Conservation (phyloP, 179 eudicot genomes). For the Gypsophila paniculata region DNA sequence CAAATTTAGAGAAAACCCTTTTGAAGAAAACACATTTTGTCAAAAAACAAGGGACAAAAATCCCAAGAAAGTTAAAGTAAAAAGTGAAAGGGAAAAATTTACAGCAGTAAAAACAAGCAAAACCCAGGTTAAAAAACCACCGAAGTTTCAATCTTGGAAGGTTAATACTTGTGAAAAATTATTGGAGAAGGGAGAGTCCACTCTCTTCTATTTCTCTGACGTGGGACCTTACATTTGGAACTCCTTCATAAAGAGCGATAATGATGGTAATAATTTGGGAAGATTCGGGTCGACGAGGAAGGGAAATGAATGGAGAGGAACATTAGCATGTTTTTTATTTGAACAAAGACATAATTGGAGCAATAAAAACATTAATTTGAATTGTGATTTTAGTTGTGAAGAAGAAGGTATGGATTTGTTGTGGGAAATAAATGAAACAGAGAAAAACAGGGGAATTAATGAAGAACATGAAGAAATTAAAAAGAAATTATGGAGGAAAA, state of each 20-base stretch:
- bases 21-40: neutral
- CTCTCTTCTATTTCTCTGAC: no score
- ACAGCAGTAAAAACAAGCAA: constrained; percentile 16
- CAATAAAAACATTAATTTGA: neutral
- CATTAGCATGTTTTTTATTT: constrained; percentile 77
- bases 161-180: constrained; percentile 1
- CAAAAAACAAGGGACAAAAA: constrained; percentile 20
- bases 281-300: constrained; percentile 70
- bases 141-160: constrained; percentile 10
- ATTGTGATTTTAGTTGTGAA: constrained; percentile 23
- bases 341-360: constrained; percentile 60
- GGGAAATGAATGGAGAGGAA: constrained; percentile 81
- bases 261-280: constrained; percentile 27
- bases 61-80: constrained; percentile 20
- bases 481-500: constrained; percentile 10
- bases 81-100: constrained; percentile 13
- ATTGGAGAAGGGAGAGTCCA: no score
- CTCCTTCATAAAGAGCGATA: constrained; percentile 4
- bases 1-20: constrained; percentile 21
- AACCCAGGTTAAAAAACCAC: constrained; percentile 22
- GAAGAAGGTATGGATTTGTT: constrained; percentile 74
- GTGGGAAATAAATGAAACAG: constrained; percentile 75
- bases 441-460: constrained; percentile 25
- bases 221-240: no score
- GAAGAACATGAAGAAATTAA: constrained; percentile 14